Percentiles rank a stretch among this genome's conserved stretches.
Evolutionary conservation across 1,139 yeast species (phyloP).

Genomic region (Torulaspora pretoriensis): DNA sequence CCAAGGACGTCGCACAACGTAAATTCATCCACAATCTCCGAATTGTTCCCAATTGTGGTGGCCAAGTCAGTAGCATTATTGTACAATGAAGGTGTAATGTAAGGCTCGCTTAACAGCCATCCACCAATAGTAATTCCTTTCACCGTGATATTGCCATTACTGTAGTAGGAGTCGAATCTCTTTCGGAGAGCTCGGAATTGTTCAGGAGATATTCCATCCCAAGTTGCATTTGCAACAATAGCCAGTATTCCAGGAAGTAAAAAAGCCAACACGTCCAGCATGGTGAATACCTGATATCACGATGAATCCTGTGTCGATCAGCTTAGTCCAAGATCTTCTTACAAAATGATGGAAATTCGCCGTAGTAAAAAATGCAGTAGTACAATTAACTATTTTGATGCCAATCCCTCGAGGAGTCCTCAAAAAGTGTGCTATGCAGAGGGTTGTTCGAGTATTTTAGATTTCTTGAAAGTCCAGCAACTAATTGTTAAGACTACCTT

Average conservation of each 20-base stretch:
- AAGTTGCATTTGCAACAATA: background rate
- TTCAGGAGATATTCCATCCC: background rate
- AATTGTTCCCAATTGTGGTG: slow-evolving; percentile 13
- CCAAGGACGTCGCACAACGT: slow-evolving; percentile 50
- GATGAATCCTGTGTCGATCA: background rate
- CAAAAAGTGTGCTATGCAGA: too few relatives aligned
- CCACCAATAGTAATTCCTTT: slow-evolving; percentile 60
- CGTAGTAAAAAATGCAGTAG: background rate
- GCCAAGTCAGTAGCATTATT: slow-evolving; percentile 19
- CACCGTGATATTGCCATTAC: slow-evolving; percentile 4
- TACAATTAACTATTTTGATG: too few relatives aligned
- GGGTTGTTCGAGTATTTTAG: too few relatives aligned
- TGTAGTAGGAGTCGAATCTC: slow-evolving; percentile 1
- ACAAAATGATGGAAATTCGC: background rate
- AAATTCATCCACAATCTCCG: slow-evolving; percentile 56
- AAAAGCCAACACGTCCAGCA: background rate
- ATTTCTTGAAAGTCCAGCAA: too few relatives aligned
- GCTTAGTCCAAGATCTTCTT: background rate
- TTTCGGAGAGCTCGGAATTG: slow-evolving; percentile 5
- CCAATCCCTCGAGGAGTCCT: too few relatives aligned
- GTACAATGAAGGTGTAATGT: slow-evolving; percentile 56
- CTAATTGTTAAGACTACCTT: too few relatives aligned
- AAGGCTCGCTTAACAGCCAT: slow-evolving; percentile 64
- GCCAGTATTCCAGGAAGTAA: background rate
- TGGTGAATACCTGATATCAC: background rate